Evolutionary conservation across 805 yeast genomes (phyloP).

Genomic region (Wickerhamomyces canadensis): DNA sequence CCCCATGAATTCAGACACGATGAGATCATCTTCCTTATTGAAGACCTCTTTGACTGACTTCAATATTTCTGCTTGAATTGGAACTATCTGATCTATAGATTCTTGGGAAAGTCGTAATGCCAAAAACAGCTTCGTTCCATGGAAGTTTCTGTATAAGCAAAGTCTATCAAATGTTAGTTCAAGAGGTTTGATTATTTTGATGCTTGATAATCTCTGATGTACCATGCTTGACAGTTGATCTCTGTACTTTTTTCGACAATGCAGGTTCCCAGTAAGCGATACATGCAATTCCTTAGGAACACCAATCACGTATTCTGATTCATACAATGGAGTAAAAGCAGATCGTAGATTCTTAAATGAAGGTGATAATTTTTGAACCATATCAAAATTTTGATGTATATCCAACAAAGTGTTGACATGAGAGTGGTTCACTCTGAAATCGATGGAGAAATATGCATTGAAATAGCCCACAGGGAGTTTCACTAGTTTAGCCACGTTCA

Average conservation of each 20-base stretch:
- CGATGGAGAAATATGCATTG: slow-evolving; percentile 8
- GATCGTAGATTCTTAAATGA: neutral
- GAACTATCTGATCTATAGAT: neutral
- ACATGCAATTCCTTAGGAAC: slow-evolving; percentile 10
- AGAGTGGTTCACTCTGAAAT: slow-evolving; percentile 3
- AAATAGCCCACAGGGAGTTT: slow-evolving; percentile 4
- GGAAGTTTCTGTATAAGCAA: slow-evolving; percentile 1
- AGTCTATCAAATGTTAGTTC: slow-evolving; percentile 3
- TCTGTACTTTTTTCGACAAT: slow-evolving; percentile 1
- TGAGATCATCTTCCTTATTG: neutral
- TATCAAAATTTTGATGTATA: slow-evolving; percentile 1
- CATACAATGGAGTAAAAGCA: slow-evolving; percentile 5
- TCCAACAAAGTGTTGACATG: neutral
- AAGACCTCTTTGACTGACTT: slow-evolving; percentile 1
- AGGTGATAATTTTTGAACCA: slow-evolving; percentile 7
- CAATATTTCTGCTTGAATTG: neutral
- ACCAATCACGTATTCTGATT: slow-evolving; percentile 1
- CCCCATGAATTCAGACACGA: neutral
- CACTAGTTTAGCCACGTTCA: slow-evolving; percentile 10
- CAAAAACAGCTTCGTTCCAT: slow-evolving; percentile 3
- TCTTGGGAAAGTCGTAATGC: slow-evolving; percentile 1
- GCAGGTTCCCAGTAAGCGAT: slow-evolving; percentile 7
- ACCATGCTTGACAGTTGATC: neutral
- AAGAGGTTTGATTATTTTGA: neutral
- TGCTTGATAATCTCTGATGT: neutral